Evolutionary conservation across 768 basidiomycete species (phyloP).

Genomic region (Daedaleopsis sinensis): DNA sequence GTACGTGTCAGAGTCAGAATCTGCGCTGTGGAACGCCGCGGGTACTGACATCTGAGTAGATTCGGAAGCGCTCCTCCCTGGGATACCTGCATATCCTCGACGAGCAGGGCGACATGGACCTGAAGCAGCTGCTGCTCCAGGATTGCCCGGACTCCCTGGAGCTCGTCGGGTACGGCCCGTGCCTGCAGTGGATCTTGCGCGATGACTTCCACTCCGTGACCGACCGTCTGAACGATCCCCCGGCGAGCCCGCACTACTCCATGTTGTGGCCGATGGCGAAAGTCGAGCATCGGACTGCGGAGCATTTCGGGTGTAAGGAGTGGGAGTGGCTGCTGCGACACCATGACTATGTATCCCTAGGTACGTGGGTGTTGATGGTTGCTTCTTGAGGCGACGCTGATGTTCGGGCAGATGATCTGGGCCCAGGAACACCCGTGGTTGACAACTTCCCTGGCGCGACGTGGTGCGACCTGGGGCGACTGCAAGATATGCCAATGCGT

Average conservation of each 20-base stretch:
- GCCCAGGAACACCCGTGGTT: too few species aligned
- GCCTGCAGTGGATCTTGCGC: conserved; percentile 7
- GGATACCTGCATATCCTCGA: conserved; percentile 2
- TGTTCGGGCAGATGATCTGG: too few species aligned
- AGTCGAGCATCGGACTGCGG: conserved; percentile 11
- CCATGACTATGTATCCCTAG: neutral
- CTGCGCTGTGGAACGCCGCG: neutral
- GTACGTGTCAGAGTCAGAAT: neutral
- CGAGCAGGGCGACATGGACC: neutral
- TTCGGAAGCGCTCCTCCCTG: neutral
- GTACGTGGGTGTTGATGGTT: too few species aligned
- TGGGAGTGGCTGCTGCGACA: conserved; percentile 21
- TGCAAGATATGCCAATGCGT: too few species aligned
- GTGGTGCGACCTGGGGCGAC: too few species aligned
- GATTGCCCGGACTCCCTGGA: conserved; percentile 13
- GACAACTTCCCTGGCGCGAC: too few species aligned
- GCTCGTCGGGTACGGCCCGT: conserved; percentile 12
- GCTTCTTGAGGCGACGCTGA: too few species aligned
- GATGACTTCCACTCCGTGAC: neutral
- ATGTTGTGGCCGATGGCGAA: conserved; percentile 8
- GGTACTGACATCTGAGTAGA: neutral
- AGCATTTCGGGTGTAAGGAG: conserved; percentile 18
- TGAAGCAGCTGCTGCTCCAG: conserved; percentile 13
- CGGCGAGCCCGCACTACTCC: neutral
- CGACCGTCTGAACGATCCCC: neutral